These are phyloP conservation scores for Aspergillus fijiensis DNA, from an alignment of 2,329 filamentous ascomycete genomes.

Conservation along the genomic window DNA sequence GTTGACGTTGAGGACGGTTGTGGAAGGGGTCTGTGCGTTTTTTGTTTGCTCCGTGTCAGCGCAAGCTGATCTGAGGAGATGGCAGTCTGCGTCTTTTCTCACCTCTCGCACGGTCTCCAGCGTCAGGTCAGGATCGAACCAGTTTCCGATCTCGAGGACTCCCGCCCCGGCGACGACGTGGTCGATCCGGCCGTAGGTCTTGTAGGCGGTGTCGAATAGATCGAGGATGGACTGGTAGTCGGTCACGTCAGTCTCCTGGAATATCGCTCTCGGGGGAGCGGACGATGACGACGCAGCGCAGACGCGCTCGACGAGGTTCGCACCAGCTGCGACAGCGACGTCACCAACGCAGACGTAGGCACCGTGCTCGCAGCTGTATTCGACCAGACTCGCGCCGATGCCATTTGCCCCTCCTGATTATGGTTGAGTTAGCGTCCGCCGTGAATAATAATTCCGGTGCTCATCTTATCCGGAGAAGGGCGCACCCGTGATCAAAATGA, in stretches of 20 bases:
- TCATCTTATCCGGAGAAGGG: not conserved
- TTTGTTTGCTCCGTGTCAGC: not conserved
- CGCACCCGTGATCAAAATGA: slow-evolving; percentile 22
- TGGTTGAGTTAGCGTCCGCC: not conserved
- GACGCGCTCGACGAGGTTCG: slow-evolving; percentile 26
- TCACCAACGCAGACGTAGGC: slow-evolving; percentile 50
- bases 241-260: slow-evolving; percentile 48
- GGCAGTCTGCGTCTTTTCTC: slow-evolving; percentile 2
- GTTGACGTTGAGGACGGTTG: slow-evolving; percentile 50
- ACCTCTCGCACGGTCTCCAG: slow-evolving; percentile 46
- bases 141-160: slow-evolving; percentile 44
- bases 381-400: slow-evolving; percentile 46
- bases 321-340: slow-evolving; percentile 35
- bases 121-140: slow-evolving; percentile 48
- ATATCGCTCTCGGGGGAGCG: slow-evolving; percentile 29
- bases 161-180: slow-evolving; percentile 52
- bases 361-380: slow-evolving; percentile 39
- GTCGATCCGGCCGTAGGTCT: slow-evolving; percentile 49
- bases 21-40: slow-evolving; percentile 26
- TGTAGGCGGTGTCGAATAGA: slow-evolving; percentile 49
- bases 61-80: not conserved
- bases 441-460: no score
- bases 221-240: slow-evolving; percentile 48
- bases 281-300: slow-evolving; percentile 18
- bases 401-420: slow-evolving; percentile 45